Evolutionary conservation across 2,329 filamentous ascomycete genomes (phyloP).

Genomic region (Botryotinia convoluta): DNA sequence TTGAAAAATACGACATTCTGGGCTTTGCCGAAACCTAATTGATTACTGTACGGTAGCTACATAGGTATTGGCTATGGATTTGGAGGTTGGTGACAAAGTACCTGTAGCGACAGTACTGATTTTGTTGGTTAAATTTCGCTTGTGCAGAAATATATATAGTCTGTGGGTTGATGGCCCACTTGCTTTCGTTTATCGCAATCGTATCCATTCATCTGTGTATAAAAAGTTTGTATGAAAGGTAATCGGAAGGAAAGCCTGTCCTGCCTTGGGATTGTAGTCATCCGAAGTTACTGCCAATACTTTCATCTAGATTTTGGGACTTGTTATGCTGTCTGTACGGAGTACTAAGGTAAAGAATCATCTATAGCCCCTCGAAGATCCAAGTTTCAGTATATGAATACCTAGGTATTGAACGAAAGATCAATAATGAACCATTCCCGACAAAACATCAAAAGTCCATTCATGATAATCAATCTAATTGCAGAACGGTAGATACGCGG

Average conservation of each 20-base stretch:
- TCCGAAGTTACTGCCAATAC: neutral
- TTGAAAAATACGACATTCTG: conserved; percentile 7
- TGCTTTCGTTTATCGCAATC: neutral
- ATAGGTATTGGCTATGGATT: neutral
- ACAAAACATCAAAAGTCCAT: neutral
- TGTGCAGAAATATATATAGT: neutral
- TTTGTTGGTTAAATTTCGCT: conserved; percentile 9
- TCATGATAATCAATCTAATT: neutral
- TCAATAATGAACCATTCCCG: neutral
- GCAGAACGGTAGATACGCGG: neutral
- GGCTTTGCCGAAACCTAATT: conserved; percentile 2
- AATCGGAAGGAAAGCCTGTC: neutral
- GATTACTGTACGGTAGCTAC: neutral
- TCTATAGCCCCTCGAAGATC: neutral
- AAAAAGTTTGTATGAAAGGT: neutral
- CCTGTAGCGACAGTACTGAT: neutral
- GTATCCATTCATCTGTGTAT: neutral
- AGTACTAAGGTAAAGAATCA: neutral
- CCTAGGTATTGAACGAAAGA: neutral
- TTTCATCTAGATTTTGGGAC: neutral
- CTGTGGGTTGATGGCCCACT: neutral
- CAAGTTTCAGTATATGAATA: neutral
- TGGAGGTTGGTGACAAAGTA: neutral
- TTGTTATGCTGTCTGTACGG: neutral
- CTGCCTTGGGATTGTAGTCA: neutral